Conservation (phyloP, 2,329 filamentous ascomycete species). For the Didymella sp. region DNA sequence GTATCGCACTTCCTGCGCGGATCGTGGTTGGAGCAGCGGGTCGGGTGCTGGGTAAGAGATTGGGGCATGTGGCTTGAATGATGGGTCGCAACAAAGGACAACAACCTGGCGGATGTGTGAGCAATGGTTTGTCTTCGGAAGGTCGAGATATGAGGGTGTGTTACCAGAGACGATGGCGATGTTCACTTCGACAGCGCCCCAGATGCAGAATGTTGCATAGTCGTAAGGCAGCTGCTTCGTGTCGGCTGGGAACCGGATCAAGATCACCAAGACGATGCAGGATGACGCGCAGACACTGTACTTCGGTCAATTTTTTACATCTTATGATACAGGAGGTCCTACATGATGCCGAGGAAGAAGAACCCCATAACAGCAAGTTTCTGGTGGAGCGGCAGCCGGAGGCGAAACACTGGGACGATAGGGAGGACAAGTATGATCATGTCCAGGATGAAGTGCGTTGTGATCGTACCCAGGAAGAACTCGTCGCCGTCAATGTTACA, state of each 20-base stretch:
- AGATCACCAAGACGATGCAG: not conserved
- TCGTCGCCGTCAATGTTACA: constrained; percentile 17
- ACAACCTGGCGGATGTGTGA: not conserved
- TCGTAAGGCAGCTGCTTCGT: constrained; percentile 13
- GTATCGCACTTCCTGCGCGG: not conserved
- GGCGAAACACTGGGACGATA: not conserved
- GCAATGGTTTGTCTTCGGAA: not conserved
- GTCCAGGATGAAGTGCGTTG: constrained; percentile 14
- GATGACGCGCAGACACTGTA: not conserved
- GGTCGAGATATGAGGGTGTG: not conserved
- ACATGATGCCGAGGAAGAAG: not conserved
- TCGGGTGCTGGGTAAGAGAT: not conserved
- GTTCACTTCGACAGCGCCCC: constrained; percentile 14
- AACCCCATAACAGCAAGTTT: not conserved
- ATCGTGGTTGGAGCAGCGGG: not conserved
- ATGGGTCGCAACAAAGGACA: not conserved
- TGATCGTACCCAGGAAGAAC: constrained; percentile 16
- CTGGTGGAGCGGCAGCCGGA: not conserved
- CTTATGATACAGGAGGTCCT: not conserved
- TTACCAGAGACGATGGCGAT: constrained; percentile 12
- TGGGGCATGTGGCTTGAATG: not conserved
- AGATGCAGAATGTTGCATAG: constrained; percentile 17
- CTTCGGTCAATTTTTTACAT: not conserved
- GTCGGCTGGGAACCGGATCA: not conserved
- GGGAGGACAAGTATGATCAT: constrained; percentile 1